phyloP scores from a whole-genome alignment of 2,329 filamentous ascomycete species.

The Fusarium albosuccineum region DNA sequence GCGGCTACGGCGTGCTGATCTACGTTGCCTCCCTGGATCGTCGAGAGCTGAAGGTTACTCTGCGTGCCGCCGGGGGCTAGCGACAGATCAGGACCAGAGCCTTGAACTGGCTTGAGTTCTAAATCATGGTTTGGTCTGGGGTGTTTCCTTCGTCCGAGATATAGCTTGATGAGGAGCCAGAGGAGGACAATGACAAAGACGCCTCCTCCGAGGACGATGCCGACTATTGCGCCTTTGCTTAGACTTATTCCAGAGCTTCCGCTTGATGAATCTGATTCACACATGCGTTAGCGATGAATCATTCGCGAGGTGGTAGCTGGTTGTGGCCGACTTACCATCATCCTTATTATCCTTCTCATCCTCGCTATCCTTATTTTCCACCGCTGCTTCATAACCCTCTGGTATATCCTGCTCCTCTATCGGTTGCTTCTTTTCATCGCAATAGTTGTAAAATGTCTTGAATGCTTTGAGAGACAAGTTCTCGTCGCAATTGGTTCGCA shows the following conservation, averaged over 20 bases:
- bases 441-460: slow-evolving; percentile 6
- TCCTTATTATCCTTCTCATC: background rate
- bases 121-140: background rate
- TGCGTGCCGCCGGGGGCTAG: no score
- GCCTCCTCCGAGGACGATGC: background rate
- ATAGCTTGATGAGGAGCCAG: no score
- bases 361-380: background rate
- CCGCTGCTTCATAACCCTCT: slow-evolving; percentile 1
- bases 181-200: background rate
- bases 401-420: slow-evolving; percentile 1
- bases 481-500: slow-evolving; percentile 2
- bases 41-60: no score
- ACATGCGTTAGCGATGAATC: no score
- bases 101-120: background rate
- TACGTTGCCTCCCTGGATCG: no score
- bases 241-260: background rate
- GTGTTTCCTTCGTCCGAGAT: no score
- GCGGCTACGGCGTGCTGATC: no score
- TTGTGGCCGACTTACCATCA: background rate
- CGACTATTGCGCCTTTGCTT: background rate
- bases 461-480: slow-evolving; percentile 7
- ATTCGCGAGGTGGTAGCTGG: no score
- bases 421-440: background rate
- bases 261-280: background rate
- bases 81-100: background rate